Evolutionary conservation across 805 yeast genomes (phyloP), one percentile per base, ranked within the genome.

Genomic region (Wickerhamiella cacticola): DNA sequence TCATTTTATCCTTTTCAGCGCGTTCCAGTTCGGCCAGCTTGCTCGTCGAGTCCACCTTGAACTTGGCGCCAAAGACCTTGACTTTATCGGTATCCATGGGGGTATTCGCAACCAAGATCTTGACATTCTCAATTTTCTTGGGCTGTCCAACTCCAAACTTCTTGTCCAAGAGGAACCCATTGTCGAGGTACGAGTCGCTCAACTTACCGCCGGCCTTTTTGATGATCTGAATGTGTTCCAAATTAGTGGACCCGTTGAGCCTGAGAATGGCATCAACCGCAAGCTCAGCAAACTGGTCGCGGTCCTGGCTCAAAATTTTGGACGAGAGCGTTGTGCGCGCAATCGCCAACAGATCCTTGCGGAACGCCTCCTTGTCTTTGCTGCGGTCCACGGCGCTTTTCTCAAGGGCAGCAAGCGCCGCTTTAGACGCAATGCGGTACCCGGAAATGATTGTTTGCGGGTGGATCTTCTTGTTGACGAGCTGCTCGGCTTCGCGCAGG

Each of bases 361-460:
- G 76, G 71, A 83, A 86, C 53, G 68, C 66, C 29, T 69, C 81
- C 21, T 68, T 56, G 59, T 82, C 68, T 15, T 63, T 56, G 48
- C 79, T 78, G 59, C 82, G 75, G 63, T 92, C 88, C 22, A 82
- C 78, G 0, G 97, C 88, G 36, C 76, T 70, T 50, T 72, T 73
- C 52, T 79, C 82, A 58, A 92, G 74, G n/a, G 95, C 87, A 8
- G 64, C 70, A 31, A 89, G 66, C 1, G 98, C 95, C n/a, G 86
- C 86, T 48, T 73, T 72, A 16, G 86, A 71, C 3, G 96, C 98
- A 55, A 86, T 77, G 67, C 97, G 75, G 67, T 74, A 92, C 48
- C 99, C 99, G 64, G 86, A 95, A 55, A 92, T 87, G 60, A 92
- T 89, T 4, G 96, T 89, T 66, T 89, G 97, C 34, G 99, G 98